Conservation (phyloP, 805 yeast genomes). For the Hanseniaspora pseudoguilliermondii region DNA sequence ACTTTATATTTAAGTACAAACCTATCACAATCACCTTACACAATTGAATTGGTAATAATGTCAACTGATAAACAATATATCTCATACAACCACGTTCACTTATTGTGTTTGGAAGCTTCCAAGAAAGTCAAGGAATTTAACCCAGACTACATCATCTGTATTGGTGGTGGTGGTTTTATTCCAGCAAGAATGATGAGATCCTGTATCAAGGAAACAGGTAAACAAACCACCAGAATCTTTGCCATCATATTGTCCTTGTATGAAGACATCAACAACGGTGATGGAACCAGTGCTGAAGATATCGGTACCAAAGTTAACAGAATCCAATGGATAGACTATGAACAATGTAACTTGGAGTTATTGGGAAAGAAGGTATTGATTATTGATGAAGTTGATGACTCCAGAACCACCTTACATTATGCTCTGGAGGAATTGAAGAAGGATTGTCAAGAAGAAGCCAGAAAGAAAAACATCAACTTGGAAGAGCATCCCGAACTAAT, state of each 20-base stretch:
- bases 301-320: constrained; percentile 60
- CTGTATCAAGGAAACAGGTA: constrained; percentile 74
- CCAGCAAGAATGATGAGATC: constrained; percentile 95
- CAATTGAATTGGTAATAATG: background rate
- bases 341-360: constrained; percentile 43
- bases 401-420: constrained; percentile 71
- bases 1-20: background rate
- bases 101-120: constrained; percentile 52
- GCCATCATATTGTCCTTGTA: constrained; percentile 87
- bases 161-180: constrained; percentile 96
- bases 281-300: constrained; percentile 42
- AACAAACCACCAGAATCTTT: constrained; percentile 83
- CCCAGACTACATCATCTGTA: constrained; percentile 86
- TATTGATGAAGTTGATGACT: constrained; percentile 78
- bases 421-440: constrained; percentile 63
- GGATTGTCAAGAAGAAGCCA: constrained; percentile 53
- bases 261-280: constrained; percentile 55
- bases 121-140: constrained; percentile 54
- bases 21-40: background rate
- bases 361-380: constrained; percentile 60
- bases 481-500: constrained; percentile 32
- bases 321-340: constrained; percentile 74
- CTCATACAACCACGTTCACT: constrained; percentile 70
- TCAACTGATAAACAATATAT: constrained; percentile 48
- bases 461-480: constrained; percentile 36